phyloP scores from a whole-genome alignment of 352 stramenopile genomes.

The Pythium inflatum region DNA sequence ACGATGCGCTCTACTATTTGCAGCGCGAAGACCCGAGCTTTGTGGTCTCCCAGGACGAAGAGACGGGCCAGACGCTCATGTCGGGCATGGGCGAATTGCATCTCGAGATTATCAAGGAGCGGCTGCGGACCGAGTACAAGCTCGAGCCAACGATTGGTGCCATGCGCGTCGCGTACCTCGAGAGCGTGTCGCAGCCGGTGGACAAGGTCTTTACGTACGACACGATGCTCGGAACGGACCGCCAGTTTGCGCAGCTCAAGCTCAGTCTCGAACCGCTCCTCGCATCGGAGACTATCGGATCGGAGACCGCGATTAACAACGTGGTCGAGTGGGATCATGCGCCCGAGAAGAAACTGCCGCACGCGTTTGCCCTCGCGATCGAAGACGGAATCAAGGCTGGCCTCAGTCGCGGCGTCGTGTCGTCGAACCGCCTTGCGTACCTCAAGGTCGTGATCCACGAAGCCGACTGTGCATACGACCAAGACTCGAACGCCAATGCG shows the following conservation, averaged over 20 bases:
- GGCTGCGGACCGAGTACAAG: constrained; percentile 89
- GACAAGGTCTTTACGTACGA: constrained; percentile 58
- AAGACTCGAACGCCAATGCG: constrained; percentile 67
- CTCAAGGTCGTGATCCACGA: constrained; percentile 71
- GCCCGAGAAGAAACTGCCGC: constrained; percentile 59
- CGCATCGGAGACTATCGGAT: constrained; percentile 24
- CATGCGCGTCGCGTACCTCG: constrained; percentile 91
- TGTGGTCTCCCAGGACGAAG: constrained; percentile 93
- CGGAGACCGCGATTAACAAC: constrained; percentile 51
- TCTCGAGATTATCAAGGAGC: constrained; percentile 93
- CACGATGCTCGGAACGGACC: constrained; percentile 69
- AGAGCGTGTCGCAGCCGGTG: constrained; percentile 68
- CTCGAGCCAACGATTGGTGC: constrained; percentile 82
- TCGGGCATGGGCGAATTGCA: constrained; percentile 96
- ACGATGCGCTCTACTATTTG: constrained; percentile 74
- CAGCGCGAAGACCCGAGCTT: constrained; percentile 97
- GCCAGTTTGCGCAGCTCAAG: constrained; percentile 71
- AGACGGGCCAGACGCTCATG: constrained; percentile 98
- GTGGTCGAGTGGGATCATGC: constrained; percentile 59
- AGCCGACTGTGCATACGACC: constrained; percentile 56
- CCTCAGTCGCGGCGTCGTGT: constrained; percentile 63
- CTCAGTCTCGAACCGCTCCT: constrained; percentile 56
- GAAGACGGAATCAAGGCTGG: constrained; percentile 65
- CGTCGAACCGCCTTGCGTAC: constrained; percentile 64
- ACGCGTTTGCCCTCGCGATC: constrained; percentile 65